Evolutionary conservation across 257 asterid genomes (phyloP).

Genomic region (Primulina eburnea): DNA sequence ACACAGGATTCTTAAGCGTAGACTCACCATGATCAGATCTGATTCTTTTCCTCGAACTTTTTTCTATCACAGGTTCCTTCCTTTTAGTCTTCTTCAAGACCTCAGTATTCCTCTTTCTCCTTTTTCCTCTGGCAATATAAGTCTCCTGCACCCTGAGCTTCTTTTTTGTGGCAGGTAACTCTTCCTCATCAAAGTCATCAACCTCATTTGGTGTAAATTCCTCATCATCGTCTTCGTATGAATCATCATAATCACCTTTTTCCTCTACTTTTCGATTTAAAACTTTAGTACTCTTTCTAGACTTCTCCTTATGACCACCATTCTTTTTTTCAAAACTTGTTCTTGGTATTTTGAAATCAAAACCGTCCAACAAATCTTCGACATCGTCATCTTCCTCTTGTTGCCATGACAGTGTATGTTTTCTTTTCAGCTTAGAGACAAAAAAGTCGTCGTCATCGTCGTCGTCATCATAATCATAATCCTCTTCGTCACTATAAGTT

Average conservation of each 20-base stretch:
- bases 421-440: constrained; percentile 26
- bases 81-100: constrained; percentile 31
- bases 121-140: constrained; percentile 18
- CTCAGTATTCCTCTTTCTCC: constrained; percentile 22
- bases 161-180: constrained; percentile 21
- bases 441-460: constrained; percentile 28
- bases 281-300: constrained; percentile 28
- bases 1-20: constrained; percentile 21
- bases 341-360: constrained; percentile 31
- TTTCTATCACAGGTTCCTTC: constrained; percentile 30
- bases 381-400: constrained; percentile 36
- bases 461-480: constrained; percentile 37
- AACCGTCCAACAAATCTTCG: constrained; percentile 31
- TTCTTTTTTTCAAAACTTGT: constrained; percentile 25
- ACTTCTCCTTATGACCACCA: constrained; percentile 25
- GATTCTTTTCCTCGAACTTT: constrained; percentile 27
- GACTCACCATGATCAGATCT: constrained; percentile 31
- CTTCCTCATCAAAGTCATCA: constrained; percentile 31
- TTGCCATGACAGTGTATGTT: constrained; percentile 24
- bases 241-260: constrained; percentile 32
- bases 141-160: constrained; percentile 22
- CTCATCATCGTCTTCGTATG: constrained; percentile 46
- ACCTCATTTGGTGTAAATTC: constrained; percentile 51
- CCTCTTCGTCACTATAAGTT: constrained; percentile 29
- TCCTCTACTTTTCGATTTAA: constrained; percentile 32